Conservation (phyloP, 1,284 basidiomycete species). For the Trametes versicolor region DNA sequence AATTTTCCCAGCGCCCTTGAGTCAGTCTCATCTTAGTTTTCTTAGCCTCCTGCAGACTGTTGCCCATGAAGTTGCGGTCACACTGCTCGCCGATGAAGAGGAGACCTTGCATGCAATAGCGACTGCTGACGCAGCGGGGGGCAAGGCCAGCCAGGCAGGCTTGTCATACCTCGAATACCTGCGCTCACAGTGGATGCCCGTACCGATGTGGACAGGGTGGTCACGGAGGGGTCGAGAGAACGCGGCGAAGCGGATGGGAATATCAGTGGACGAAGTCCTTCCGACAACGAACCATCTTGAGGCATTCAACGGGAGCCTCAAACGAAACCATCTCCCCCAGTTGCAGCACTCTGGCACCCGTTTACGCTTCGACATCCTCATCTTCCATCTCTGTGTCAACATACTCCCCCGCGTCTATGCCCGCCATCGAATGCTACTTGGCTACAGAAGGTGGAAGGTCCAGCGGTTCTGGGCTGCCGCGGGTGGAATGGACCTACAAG, state of each 20-base stretch:
- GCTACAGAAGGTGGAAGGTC: neutral
- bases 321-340: conserved; percentile 42
- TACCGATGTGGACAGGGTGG: conserved; percentile 44
- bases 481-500: neutral
- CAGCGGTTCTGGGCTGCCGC: neutral
- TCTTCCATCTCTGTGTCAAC: conserved; percentile 5
- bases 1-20: too few relatives aligned
- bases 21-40: neutral
- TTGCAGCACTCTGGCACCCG: conserved; percentile 42
- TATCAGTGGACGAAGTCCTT: conserved; percentile 43
- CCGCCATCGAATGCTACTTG: neutral
- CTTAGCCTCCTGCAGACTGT: neutral
- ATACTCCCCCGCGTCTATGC: conserved; percentile 3
- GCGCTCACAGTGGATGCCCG: conserved; percentile 30
- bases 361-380: conserved; percentile 42
- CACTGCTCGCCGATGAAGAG: neutral
- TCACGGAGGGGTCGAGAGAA: conserved; percentile 38
- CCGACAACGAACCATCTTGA: conserved; percentile 54
- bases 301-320: conserved; percentile 50
- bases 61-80: neutral
- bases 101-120: neutral
- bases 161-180: conserved; percentile 34
- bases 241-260: conserved; percentile 38
- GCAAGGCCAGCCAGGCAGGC: neutral
- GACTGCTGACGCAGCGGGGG: neutral